A percentile compares a stretch with the other conserved stretches of the same genome.
These are phyloP conservation scores for Beauveria scarabaeidicola DNA, from an alignment of 2,329 filamentous ascomycete species.

Conservation along the genomic window DNA sequence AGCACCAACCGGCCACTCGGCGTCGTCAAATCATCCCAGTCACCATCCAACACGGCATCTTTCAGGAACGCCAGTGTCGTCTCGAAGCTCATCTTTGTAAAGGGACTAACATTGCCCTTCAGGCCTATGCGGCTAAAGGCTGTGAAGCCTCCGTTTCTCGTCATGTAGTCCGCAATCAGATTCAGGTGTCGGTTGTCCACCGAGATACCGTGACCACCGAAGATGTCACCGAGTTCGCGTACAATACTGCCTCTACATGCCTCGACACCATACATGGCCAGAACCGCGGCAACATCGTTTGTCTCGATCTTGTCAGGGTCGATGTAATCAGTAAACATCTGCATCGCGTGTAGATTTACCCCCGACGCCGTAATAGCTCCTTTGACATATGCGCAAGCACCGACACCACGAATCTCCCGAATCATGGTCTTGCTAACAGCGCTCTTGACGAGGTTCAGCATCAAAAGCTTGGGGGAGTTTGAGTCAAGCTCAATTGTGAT, in stretches of 20 bases:
- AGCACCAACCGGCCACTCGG: conserved; percentile 85
- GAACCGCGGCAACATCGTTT: conserved; percentile 84
- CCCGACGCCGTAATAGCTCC: conserved; percentile 71
- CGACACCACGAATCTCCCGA: conserved; percentile 74
- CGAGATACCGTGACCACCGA: conserved; percentile 81
- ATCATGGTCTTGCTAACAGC: conserved; percentile 73
- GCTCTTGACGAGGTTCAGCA: conserved; percentile 82
- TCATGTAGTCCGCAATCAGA: conserved; percentile 96
- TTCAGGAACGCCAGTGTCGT: conserved; percentile 90
- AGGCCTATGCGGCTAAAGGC: conserved; percentile 91
- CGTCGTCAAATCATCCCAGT: conserved; percentile 79
- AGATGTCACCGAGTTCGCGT: conserved; percentile 75
- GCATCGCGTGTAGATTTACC: conserved; percentile 85
- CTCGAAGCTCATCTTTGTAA: conserved; percentile 99
- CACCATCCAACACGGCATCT: conserved; percentile 82
- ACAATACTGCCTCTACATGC: conserved; percentile 84
- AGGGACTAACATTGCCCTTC: conserved; percentile 74
- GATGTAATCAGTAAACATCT: conserved; percentile 75
- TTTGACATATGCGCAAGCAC: conserved; percentile 58
- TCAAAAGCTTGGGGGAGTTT: conserved; percentile 78
- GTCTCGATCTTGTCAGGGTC: conserved; percentile 80
- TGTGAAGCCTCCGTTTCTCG: conserved; percentile 78
- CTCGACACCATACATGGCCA: conserved; percentile 84
- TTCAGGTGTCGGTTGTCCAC: conserved; percentile 91
- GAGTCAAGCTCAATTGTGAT: conserved; percentile 78